Conservation (phyloP, 2,329 filamentous ascomycete genomes). For the Fusarium coffeatum region DNA sequence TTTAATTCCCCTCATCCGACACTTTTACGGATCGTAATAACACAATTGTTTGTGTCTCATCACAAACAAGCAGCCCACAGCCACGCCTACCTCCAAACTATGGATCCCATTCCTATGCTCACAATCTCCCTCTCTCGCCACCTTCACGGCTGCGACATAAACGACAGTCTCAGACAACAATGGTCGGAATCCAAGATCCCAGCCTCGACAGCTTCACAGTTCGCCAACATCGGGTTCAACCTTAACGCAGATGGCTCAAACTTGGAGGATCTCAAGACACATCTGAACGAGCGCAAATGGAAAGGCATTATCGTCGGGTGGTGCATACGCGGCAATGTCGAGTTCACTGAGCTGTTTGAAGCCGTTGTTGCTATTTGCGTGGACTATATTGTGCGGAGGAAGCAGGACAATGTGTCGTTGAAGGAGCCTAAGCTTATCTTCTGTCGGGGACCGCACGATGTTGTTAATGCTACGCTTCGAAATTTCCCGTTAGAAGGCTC, state of each 20-base stretch:
- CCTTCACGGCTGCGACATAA: not conserved
- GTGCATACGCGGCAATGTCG: conserved; percentile 7
- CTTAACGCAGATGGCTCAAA: conserved; percentile 5
- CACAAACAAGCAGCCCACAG: too few relatives aligned
- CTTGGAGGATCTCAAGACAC: not conserved
- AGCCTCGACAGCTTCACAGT: not conserved
- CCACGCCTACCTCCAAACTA: not conserved
- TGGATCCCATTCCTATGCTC: not conserved
- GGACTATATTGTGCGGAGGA: not conserved
- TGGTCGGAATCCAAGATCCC: conserved; percentile 10
- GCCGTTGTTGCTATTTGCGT: not conserved
- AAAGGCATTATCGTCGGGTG: conserved; percentile 10
- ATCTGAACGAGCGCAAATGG: not conserved
- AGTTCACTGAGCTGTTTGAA: conserved; percentile 25
- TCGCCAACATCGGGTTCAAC: conserved; percentile 17
- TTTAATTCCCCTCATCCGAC: too few relatives aligned
- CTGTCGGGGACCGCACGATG: conserved; percentile 6
- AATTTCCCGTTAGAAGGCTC: not conserved
- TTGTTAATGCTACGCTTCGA: conserved; percentile 11
- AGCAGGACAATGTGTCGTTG: not conserved
- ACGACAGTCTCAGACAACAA: not conserved
- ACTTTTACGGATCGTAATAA: too few relatives aligned
- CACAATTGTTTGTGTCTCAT: not conserved
- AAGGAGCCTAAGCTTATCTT: conserved; percentile 24
- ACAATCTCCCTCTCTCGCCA: conserved; percentile 15